Conservation (phyloP, 257 asterid species). For the Rauvolfia tetraphylla region DNA sequence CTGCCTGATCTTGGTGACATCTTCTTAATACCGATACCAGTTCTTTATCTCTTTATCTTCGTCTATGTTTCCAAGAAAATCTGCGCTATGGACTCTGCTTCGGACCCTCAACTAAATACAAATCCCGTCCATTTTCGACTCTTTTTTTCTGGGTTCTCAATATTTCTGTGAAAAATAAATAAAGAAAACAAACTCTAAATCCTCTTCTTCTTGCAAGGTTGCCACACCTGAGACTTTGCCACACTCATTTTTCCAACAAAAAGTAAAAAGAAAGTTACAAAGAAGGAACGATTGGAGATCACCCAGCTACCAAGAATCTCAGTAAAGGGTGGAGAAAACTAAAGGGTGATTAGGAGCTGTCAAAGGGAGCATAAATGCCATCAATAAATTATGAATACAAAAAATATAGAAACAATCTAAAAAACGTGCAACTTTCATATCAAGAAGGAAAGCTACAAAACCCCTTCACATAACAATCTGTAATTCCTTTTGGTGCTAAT, state of each 20-base stretch:
- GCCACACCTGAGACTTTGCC: slow-evolving; percentile 88
- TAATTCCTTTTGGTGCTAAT: background rate
- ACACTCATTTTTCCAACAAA: slow-evolving; percentile 45
- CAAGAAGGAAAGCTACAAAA: background rate
- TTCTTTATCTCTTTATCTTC: slow-evolving; percentile 14
- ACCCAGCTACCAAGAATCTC: slow-evolving; percentile 6
- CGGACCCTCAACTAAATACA: slow-evolving; percentile 31
- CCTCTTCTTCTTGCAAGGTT: slow-evolving; percentile 94
- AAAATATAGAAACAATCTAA: background rate
- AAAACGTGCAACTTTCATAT: background rate
- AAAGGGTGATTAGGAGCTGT: background rate
- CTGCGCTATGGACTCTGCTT: slow-evolving; percentile 6
- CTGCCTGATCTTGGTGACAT: slow-evolving; percentile 59
- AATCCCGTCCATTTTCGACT: slow-evolving; percentile 43
- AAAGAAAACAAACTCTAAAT: slow-evolving; percentile 28
- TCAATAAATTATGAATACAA: background rate
- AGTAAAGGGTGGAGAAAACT: background rate
- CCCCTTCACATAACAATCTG: background rate
- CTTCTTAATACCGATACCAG: slow-evolving; percentile 19
- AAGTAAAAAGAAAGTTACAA: background rate
- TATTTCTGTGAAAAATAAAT: background rate
- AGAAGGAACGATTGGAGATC: background rate
- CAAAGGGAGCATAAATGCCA: background rate
- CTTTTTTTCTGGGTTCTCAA: background rate
- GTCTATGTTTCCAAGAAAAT: slow-evolving; percentile 7